Evolutionary conservation across 371 early-diverging fungal genomes (phyloP), one percentile per base, ranked within the genome.

Genomic region (Dichotomocladium elegans): DNA sequence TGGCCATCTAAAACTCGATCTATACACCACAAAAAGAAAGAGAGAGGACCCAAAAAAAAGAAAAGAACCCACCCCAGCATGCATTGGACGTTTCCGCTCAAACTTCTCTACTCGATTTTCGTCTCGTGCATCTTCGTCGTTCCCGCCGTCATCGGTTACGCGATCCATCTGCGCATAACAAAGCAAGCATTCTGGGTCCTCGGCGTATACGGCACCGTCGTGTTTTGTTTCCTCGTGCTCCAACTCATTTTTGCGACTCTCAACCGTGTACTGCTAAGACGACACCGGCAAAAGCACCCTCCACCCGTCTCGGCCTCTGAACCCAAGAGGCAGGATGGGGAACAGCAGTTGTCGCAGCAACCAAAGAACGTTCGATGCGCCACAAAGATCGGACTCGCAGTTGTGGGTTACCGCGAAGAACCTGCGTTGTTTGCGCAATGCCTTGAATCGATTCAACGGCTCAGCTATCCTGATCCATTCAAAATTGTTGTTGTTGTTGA

Each of bases 371-470:
- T 26, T 17, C 53, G 64, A 35, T 50, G 55, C n/a, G 66, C 66
- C 0, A 64, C 71, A 12, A 53, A 53, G 3, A 47, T 76, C 33
- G 82, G 79, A 0, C 50, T 80, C 9, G 66, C 79, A 21, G 81
- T 80, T 0, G 84, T 83, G 0, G 86, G 84, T 0, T 86, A 86
- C 48, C 73, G 84, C 19, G 86, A 86, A 68, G 84, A 83, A 17
- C 78, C 84, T 0, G 53, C 49, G 0, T 31, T 85, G 14, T 77
- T 85, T 54, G 65, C 71, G 8, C 69, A 75, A 19, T 85, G 86
- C 21, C 58, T 86, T 8, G 73, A 83, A 58, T 80, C 80, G 3
- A 57, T 83, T 29, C 63, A 70, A 8, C 51, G 62, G 4, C 58
- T 82, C 6, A 63, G 77, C 26, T 84, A 83, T 57, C 80, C 76